Evolutionary conservation across 2,329 filamentous ascomycete genomes (phyloP).

Genomic region (Paracoccidioides brasiliensis): DNA sequence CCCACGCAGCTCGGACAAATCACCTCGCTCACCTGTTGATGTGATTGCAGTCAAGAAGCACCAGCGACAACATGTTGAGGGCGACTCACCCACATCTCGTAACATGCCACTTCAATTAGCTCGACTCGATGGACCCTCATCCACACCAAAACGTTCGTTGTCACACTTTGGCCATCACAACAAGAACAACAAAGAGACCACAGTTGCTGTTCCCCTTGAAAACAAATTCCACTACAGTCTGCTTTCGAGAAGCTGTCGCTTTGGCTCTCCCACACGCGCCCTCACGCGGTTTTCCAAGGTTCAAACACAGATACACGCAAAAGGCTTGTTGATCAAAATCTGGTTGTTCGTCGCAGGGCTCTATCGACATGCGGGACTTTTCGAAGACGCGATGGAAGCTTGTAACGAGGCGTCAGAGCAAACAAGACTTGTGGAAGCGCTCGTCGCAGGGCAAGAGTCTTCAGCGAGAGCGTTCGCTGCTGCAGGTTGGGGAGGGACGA

Average conservation of each 20-base stretch:
- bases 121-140: constrained; percentile 1
- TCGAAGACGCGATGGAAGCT: constrained; percentile 67
- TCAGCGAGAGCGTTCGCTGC: constrained; percentile 50
- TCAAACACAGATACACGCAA: constrained; percentile 42
- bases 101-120: not conserved
- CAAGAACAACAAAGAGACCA: constrained; percentile 21
- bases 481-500: constrained; percentile 64
- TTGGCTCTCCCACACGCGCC: constrained; percentile 28
- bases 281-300: constrained; percentile 38
- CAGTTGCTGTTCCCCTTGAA: constrained; percentile 27
- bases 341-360: constrained; percentile 86
- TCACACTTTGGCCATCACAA: constrained; percentile 27
- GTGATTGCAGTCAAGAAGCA: constrained; percentile 1
- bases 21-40: constrained; percentile 6
- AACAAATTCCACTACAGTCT: constrained; percentile 32
- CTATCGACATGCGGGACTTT: constrained; percentile 69
- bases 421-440: constrained; percentile 55
- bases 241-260: constrained; percentile 24
- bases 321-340: constrained; percentile 55
- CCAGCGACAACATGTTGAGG: constrained; percentile 1
- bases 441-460: constrained; percentile 49
- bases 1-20: constrained; percentile 13
- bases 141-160: constrained; percentile 16
- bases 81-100: not conserved
- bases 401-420: constrained; percentile 70